A percentile compares a stretch with the other conserved stretches of the same genome.
Evolutionary conservation across 1,284 basidiomycete genomes (phyloP).

Genomic region (Puccinia brachypodii): DNA sequence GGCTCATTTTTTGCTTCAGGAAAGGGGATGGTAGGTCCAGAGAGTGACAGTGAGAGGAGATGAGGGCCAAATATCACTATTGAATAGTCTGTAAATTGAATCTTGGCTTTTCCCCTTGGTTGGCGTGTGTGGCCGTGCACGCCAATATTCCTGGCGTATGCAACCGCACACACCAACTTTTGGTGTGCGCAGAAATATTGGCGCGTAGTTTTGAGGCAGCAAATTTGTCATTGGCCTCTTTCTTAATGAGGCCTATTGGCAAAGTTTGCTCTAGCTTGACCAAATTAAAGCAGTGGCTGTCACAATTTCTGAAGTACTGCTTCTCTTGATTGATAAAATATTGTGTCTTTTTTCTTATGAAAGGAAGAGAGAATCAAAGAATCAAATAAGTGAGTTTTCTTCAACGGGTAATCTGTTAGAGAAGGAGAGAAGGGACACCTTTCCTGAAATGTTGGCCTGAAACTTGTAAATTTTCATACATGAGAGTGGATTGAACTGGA

Average conservation of each 20-base stretch:
- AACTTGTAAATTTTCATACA: slow-evolving; percentile 22
- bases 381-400: neutral
- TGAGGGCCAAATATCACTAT: too few relatives aligned
- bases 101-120: too few relatives aligned
- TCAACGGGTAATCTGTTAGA: neutral
- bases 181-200: too few relatives aligned
- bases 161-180: too few relatives aligned
- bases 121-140: too few relatives aligned
- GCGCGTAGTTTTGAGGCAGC: neutral
- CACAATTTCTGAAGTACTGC: slow-evolving; percentile 16
- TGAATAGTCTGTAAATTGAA: too few relatives aligned
- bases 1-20: too few relatives aligned
- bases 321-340: slow-evolving; percentile 30
- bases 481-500: slow-evolving; percentile 23
- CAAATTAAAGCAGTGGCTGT: slow-evolving; percentile 5
- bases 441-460: slow-evolving; percentile 13
- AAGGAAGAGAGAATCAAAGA: neutral
- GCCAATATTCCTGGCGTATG: too few relatives aligned
- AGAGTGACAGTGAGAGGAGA: too few relatives aligned
- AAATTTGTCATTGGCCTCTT: neutral
- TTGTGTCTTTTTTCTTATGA: neutral
- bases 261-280: slow-evolving; percentile 22
- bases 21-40: too few relatives aligned
- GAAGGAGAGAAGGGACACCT: neutral
- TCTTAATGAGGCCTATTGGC: slow-evolving; percentile 12